phyloP scores from a whole-genome alignment of 768 basidiomycete genomes.

The Dioszegia hungarica region DNA sequence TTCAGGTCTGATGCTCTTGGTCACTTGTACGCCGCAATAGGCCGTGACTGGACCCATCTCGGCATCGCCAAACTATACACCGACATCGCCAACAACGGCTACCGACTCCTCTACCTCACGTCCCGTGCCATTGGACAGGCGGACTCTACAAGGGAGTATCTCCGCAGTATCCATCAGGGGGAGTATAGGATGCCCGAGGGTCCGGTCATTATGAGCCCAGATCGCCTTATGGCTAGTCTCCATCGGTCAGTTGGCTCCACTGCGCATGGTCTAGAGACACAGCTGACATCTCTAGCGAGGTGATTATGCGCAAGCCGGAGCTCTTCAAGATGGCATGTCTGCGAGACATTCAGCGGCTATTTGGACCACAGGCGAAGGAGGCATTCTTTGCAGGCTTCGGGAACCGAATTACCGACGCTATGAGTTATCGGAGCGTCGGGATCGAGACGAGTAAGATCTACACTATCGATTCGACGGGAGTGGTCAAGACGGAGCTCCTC shows the following conservation, averaged over 20 bases:
- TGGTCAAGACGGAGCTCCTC: slow-evolving; percentile 95
- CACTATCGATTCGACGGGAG: slow-evolving; percentile 85
- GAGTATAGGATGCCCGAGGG: slow-evolving; percentile 95
- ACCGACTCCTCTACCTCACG: slow-evolving; percentile 96
- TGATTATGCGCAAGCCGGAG: slow-evolving; percentile 97
- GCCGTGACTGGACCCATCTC: slow-evolving; percentile 95
- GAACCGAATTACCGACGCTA: slow-evolving; percentile 94
- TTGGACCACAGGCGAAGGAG: slow-evolving; percentile 60
- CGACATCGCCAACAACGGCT: slow-evolving; percentile 90
- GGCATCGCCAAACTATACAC: slow-evolving; percentile 97
- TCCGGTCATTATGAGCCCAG: slow-evolving; percentile 98
- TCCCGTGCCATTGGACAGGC: slow-evolving; percentile 97
- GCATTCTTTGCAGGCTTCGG: slow-evolving; percentile 97
- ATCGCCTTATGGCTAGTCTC: slow-evolving; percentile 84
- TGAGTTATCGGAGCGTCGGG: slow-evolving; percentile 95
- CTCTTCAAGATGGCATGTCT: slow-evolving; percentile 99
- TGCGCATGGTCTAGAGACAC: neutral
- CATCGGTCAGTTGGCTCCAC: slow-evolving; percentile 83
- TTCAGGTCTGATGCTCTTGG: slow-evolving; percentile 87
- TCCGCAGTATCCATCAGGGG: slow-evolving; percentile 90
- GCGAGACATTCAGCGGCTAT: slow-evolving; percentile 85
- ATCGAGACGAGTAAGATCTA: slow-evolving; percentile 92
- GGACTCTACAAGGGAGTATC: slow-evolving; percentile 89
- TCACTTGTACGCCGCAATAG: slow-evolving; percentile 95
- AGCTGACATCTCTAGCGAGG: slow-evolving; percentile 60